Base-by-base conservation (phyloP, 257 asterid genomes). In the Penstemon newberryi region DNA sequence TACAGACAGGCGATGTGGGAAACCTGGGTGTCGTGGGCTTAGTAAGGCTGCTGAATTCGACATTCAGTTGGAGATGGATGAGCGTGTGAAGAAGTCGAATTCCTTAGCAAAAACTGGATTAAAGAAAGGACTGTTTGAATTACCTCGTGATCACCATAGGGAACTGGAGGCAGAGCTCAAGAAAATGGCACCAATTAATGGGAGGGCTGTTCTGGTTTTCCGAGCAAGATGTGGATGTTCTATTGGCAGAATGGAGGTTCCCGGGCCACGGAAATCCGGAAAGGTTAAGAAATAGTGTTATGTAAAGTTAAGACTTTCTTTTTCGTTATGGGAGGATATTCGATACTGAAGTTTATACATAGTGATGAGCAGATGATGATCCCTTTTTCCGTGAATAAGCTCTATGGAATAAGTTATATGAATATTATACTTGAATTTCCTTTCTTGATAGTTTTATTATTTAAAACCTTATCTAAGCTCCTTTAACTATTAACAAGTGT, bases 171-270 rank as follows among this genome's bases (percentile, higher is more conserved):
- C 91, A 1, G 97, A 94, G 91, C 96, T 94, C 38, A 94, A 87
- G 91, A 86, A 87, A 82, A 83, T 91, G 95, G 97, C 96, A 7
- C 99, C 99, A 0, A 85, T 84, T 39, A 94, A 94, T 68, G 99
- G 99, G 66, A 82, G 91, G 80, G 99, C 97, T 6, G 86, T 94
- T 53, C 82, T 94, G 42, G 85, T 94, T 51, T 94, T 90, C 63
- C 88, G 93, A 50, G 95, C 87, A 0, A 84, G 96, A 70, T 94
- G 99, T 72, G 99, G 99, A 53, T 94, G 99, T 75, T 78, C 97
- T 15, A 86, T 89, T 11, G 97, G 95, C 25, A 85, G 85, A 70
- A 77, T 94, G 96, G 99, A 94, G 77, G 95, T 94, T 38, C 94
- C 87, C 8, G 99, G 97, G 54, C 83, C 91, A 4, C 79, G 67